phyloP scores from a whole-genome alignment of 129 eudicot genomes.

The Artemisia annua region DNA sequence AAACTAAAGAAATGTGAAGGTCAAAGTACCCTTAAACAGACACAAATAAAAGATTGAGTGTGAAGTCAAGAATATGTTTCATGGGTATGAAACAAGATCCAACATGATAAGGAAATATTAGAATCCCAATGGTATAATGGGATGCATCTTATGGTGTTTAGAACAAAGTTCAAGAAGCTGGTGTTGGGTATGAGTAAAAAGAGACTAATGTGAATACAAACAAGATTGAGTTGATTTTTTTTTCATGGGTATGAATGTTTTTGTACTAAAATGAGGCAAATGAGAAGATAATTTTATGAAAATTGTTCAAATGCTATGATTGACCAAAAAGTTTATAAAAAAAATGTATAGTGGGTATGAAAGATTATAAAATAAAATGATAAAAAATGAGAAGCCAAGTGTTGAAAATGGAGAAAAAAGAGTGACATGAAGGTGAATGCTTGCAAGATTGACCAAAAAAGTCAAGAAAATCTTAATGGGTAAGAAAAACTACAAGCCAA shows the following conservation, averaged over 20 bases:
- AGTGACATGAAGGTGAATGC: background rate
- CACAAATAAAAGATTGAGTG: conserved; percentile 14
- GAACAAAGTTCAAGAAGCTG: conserved; percentile 12
- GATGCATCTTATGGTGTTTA: conserved; percentile 9
- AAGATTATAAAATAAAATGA: background rate
- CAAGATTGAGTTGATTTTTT: background rate
- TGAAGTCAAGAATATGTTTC: conserved; percentile 8
- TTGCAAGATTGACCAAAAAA: conserved; percentile 13
- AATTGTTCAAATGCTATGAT: background rate
- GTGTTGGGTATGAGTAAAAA: background rate
- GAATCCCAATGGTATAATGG: conserved; percentile 3
- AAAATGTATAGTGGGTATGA: background rate
- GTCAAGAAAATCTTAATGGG: conserved; percentile 7
- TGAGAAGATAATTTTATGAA: background rate
- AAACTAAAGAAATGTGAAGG: conserved; percentile 7
- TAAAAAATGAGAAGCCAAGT: background rate
- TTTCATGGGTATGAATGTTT: background rate
- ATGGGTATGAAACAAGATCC: conserved; percentile 23
- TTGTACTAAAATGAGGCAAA: background rate
- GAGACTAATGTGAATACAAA: background rate
- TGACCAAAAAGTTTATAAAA: conserved; percentile 1
- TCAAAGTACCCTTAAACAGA: background rate
- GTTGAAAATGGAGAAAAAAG: background rate
- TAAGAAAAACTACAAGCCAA: conserved; percentile 14
- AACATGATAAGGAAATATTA: background rate